Evolutionary conservation across 495 filamentous ascomycete species (phyloP), one percentile per base, ranked within the genome.

Genomic region (Aspergillus funiculosus): DNA sequence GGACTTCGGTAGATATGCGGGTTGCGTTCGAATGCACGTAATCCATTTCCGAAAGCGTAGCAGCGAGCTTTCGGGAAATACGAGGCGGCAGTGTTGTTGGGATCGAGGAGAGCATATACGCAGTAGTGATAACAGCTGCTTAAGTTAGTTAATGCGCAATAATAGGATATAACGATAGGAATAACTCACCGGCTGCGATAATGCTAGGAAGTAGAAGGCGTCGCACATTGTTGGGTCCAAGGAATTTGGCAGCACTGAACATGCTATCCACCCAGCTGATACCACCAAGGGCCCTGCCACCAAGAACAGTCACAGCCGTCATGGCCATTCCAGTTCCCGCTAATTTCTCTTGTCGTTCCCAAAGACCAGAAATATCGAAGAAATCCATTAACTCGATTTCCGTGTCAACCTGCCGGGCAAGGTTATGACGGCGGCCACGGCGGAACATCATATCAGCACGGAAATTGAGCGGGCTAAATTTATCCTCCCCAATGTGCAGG

Each of bases 321-420:
- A 98, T 74, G 28, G 94, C 91, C 82, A 97, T 86, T 49, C 92
- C 81, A 20, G 89, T 89, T 27, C 89, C 88, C 10, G 88, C 89
- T 29, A 92, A 69, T 69, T 97, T 96, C 71, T 98, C 94, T 60
- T 98, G 89, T 36, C 80, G 75, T 55, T 97, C 87, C 72, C 92
- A 81, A 7, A 95, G 69, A 8, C 78, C 82, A 24, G 76, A 71
- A 56, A 89, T 69, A 61, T 98, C 94, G 60, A 97, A 87, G 70
- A 98, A 95, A 62, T 98, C 92, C 76, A 77, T 85, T 0, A 94
- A 45, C 52, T 97, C 90, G 14, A 92, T 81, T 39, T 94, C 80
- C 13, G 92, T 78, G 51, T 95, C 82, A 14, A 98, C 80, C 57
- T 92, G 81, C 48, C 86, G 77, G 6, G 85, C 94, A 14, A 95